Evolutionary conservation across 2,329 filamentous ascomycete species (phyloP).

Genomic region (Pseudogymnoascus sp.): DNA sequence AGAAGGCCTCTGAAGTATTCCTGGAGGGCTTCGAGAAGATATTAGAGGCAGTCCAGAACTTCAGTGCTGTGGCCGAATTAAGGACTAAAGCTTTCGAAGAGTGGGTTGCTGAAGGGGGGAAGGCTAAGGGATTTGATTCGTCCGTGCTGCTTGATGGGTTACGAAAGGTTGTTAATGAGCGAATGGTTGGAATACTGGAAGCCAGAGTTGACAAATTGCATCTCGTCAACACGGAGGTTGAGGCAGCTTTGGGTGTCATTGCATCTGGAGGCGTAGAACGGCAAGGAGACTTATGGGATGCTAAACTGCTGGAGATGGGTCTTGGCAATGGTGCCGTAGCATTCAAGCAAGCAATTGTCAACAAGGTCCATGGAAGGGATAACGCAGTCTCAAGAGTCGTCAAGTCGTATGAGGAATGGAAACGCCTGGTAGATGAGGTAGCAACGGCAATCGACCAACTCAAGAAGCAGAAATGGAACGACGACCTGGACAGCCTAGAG

Average conservation of each 20-base stretch:
- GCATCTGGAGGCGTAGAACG: slow-evolving; percentile 44
- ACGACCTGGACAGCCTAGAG: slow-evolving; percentile 62
- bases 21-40: slow-evolving; percentile 54
- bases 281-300: slow-evolving; percentile 59
- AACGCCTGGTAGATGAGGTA: slow-evolving; percentile 62
- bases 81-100: slow-evolving; percentile 64
- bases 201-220: slow-evolving; percentile 57
- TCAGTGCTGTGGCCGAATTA: slow-evolving; percentile 61
- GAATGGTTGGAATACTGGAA: slow-evolving; percentile 57
- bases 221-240: slow-evolving; percentile 57
- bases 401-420: slow-evolving; percentile 64
- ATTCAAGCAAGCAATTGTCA: slow-evolving; percentile 64
- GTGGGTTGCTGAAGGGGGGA: slow-evolving; percentile 65
- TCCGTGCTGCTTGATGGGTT: slow-evolving; percentile 62
- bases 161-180: slow-evolving; percentile 60
- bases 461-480: slow-evolving; percentile 65
- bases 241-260: slow-evolving; percentile 55
- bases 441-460: slow-evolving; percentile 57
- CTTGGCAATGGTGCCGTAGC: slow-evolving; percentile 55
- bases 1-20: slow-evolving; percentile 51
- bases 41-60: slow-evolving; percentile 54
- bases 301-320: slow-evolving; percentile 55
- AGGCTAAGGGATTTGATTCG: slow-evolving; percentile 59
- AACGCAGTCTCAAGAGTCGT: slow-evolving; percentile 56
- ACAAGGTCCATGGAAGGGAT: slow-evolving; percentile 66